These are phyloP conservation scores for Udeniomyces megalosporus DNA, from an alignment of 768 basidiomycete genomes.

Conservation along the genomic window DNA sequence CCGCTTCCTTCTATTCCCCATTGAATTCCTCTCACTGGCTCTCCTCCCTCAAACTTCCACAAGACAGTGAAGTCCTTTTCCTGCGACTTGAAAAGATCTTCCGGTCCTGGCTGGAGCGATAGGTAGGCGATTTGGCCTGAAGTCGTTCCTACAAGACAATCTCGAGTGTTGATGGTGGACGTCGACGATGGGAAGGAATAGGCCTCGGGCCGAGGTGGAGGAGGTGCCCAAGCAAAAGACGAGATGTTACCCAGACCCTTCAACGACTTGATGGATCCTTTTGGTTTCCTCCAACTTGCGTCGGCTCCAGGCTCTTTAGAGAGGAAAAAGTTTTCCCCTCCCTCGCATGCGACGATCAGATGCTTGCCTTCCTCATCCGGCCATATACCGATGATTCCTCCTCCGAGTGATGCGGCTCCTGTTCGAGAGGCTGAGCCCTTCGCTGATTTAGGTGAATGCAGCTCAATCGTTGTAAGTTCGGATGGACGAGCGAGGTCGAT, in stretches of 20 bases:
- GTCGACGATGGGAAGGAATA: conserved; percentile 46
- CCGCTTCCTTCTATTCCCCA: background rate
- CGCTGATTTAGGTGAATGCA: conserved; percentile 37
- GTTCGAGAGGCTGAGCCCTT: conserved; percentile 50
- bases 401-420: too few relatives aligned
- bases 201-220: conserved; percentile 35
- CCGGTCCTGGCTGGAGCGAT: background rate
- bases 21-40: conserved; percentile 19
- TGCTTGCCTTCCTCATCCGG: conserved; percentile 87
- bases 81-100: conserved; percentile 21
- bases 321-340: conserved; percentile 89
- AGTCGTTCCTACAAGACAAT: background rate
- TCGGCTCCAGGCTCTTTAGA: conserved; percentile 31
- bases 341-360: conserved; percentile 63
- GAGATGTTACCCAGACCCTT: conserved; percentile 45
- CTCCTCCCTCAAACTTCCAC: background rate
- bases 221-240: conserved; percentile 70
- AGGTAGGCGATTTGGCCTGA: conserved; percentile 1
- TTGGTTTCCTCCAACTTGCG: background rate
- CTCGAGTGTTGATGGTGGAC: background rate
- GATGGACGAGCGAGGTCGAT: conserved; percentile 81
- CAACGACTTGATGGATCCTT: conserved; percentile 48
- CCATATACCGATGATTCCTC: conserved; percentile 58
- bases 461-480: conserved; percentile 51
- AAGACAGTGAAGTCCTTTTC: conserved; percentile 28